Evolutionary conservation across 2,329 filamentous ascomycete species (phyloP).

Genomic region (Ramularia collo-cygni): DNA sequence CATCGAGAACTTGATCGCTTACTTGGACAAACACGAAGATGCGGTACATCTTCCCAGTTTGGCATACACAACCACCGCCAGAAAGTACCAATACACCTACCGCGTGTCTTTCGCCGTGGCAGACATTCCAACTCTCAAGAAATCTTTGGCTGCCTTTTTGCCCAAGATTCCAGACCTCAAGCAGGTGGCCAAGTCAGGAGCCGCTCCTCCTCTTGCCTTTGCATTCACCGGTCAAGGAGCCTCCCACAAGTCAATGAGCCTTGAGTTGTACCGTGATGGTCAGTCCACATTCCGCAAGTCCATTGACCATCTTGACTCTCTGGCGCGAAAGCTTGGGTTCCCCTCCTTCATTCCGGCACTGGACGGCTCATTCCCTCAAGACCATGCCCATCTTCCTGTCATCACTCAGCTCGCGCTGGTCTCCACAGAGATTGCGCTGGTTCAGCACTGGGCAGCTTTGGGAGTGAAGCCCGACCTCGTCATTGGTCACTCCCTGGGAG

Average conservation of each 20-base stretch:
- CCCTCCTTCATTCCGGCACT: slow-evolving; percentile 25
- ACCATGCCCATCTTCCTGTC: slow-evolving; percentile 12
- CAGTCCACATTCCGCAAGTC: slow-evolving; percentile 25
- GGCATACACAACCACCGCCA: slow-evolving; percentile 62
- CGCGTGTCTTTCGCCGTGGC: slow-evolving; percentile 30
- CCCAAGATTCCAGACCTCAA: slow-evolving; percentile 11
- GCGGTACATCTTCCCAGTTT: slow-evolving; percentile 47
- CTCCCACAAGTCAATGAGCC: slow-evolving; percentile 21
- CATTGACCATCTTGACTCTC: slow-evolving; percentile 26
- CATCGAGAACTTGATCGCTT: slow-evolving; percentile 48
- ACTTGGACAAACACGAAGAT: slow-evolving; percentile 48
- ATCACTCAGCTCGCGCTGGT: slow-evolving; percentile 35
- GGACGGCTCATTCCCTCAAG: slow-evolving; percentile 9
- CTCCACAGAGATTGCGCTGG: slow-evolving; percentile 38
- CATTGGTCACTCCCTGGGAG: slow-evolving; percentile 32
- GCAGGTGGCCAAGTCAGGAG: slow-evolving; percentile 12
- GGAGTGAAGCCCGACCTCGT: slow-evolving; percentile 24
- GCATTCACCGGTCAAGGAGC: slow-evolving; percentile 36
- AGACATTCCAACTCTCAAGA: slow-evolving; percentile 26
- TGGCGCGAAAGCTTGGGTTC: slow-evolving; percentile 28
- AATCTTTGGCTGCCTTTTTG: slow-evolving; percentile 10
- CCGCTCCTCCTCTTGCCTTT: slow-evolving; percentile 31
- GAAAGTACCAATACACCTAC: slow-evolving; percentile 39
- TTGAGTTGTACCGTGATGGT: slow-evolving; percentile 26
- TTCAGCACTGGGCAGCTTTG: slow-evolving; percentile 22